phyloP scores from a whole-genome alignment of 352 stramenopile genomes.

The Globisporangium takayamanum region DNA sequence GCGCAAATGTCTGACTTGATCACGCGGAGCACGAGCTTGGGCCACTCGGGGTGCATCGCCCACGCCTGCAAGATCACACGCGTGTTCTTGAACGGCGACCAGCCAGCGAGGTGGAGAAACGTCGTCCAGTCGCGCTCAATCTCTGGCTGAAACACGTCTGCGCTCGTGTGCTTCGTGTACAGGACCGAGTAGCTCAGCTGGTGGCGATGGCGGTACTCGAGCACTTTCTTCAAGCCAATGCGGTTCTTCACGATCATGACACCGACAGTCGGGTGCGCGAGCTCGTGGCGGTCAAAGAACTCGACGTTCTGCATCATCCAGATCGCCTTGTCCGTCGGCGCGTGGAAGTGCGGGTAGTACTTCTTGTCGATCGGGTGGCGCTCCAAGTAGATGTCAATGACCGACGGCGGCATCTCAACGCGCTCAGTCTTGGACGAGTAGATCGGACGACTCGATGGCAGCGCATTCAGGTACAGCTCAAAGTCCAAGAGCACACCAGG shows the following conservation, averaged over 20 bases:
- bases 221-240: conserved; percentile 72
- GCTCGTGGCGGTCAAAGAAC: conserved; percentile 77
- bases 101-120: conserved; percentile 65
- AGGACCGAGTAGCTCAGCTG: conserved; percentile 72
- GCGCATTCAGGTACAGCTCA: conserved; percentile 61
- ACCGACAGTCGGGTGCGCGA: conserved; percentile 55
- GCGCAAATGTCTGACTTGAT: conserved; percentile 55
- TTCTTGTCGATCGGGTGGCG: conserved; percentile 66
- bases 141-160: conserved; percentile 50
- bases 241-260: conserved; percentile 84
- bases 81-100: conserved; percentile 78
- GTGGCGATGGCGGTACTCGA: conserved; percentile 74
- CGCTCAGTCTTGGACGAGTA: conserved; percentile 29
- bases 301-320: conserved; percentile 87
- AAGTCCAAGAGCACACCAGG: conserved; percentile 58
- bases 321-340: conserved; percentile 60
- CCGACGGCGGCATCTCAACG: conserved; percentile 52
- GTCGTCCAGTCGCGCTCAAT: conserved; percentile 64
- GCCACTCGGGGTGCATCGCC: conserved; percentile 69
- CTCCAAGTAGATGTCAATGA: conserved; percentile 78
- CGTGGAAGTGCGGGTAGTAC: conserved; percentile 53
- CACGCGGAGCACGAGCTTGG: conserved; percentile 58
- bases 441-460: conserved; percentile 61
- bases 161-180: conserved; percentile 80
- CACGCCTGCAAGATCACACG: conserved; percentile 62